Base-by-base conservation (phyloP, 192 early-diverging fungal genomes). In the Coemansia sp. region DNA sequence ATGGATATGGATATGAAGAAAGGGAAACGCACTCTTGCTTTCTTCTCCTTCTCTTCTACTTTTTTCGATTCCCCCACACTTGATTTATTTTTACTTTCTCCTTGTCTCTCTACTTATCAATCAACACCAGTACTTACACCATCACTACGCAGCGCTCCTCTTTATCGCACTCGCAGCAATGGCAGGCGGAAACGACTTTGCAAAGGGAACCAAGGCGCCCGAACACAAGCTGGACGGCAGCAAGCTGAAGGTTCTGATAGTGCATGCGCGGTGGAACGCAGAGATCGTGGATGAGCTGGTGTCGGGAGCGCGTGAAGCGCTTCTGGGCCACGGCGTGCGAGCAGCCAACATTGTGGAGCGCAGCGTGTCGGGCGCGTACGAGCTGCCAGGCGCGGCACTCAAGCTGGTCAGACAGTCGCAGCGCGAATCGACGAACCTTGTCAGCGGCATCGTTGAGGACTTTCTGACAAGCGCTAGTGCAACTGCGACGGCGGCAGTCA, bases 241-340 rank as follows among this genome's bases (percentile, higher is more conserved):
- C 16, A 48, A 41, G 7, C 85, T 93, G 39, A 87, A 87, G 61
- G 74, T 94, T 37, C 86, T 92, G 51, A 91, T 94, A 48, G 91
- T 98, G 46, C 96, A 94, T 74, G 93, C 97, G 14, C 91, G 96
- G 57, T 99, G 98, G 97, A 99, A 99, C 83, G 61, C 76, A 17
- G 72, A 86, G 53, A 88, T 99, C 25, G 96, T 99, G 20, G 86
- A 94, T 14, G 84, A 87, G 11, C 87, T 99, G 12, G 92, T 97
- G 14, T 58, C 85, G 8, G 94, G 93, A 11, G 85, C 92, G 13
- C 70, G 79, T 20, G 76, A 86, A 3, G 87, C 90, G 11, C 87
- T 99, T 66, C 75, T 84, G 20, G 75, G 86, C 44, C 83, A 89
- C 71, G 82, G 87, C 6, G 97, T 99, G 49, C 58, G 69, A 38